Base-by-base conservation (phyloP, 1,284 basidiomycete genomes). In the Neolentinus lepideus region DNA sequence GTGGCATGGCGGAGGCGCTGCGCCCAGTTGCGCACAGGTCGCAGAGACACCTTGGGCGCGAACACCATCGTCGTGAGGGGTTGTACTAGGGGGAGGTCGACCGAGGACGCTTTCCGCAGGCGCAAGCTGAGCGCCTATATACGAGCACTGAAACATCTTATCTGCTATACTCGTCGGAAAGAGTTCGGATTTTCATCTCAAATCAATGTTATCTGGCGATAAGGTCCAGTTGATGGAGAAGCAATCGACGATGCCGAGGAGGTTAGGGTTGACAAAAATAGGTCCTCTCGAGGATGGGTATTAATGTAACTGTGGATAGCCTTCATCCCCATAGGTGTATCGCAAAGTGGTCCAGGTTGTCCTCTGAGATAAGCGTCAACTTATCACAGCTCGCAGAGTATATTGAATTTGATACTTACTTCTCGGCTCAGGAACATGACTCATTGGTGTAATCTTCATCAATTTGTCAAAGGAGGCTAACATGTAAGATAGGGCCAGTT, bases 1-100 rank as follows among this genome's bases (percentile, higher is more conserved):
- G 59, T 56, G 1, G 61, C 63, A 9, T 36, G 43, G 2, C 58
- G 57, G 9, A 64, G 54, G 14, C 63, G 56, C n/a, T 12, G 1
- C 1, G 59, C 58, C 63, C 63, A 64, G 12, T 36, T 31, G 31
- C 53, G 55, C 3, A 57, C 46, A 24, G 58, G 16, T n/a, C 19
- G 38, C 38, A 43, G 16, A 43, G 38, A 31, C 29, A 31, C 6
- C 6, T 4, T 43, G 3, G 38, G 19, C 38, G 12, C 16, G 8
- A n/a, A n/a, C 16, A 43, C 12, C 38, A 21, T n/a, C 3, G 38
- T 16, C 38, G 38, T 43, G 38, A 31, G n/a, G 29, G 29, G 12
- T 31, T n/a, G 38, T 43, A 43, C 16, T 6, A 43, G 16, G 6
- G 6, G 16, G 38, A n/a, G 38, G 38, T 16, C 16, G 16, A n/a